Evolutionary conservation across 768 basidiomycete genomes (phyloP), one percentile per base, ranked within the genome.

Genomic region (Mycena haematopus): DNA sequence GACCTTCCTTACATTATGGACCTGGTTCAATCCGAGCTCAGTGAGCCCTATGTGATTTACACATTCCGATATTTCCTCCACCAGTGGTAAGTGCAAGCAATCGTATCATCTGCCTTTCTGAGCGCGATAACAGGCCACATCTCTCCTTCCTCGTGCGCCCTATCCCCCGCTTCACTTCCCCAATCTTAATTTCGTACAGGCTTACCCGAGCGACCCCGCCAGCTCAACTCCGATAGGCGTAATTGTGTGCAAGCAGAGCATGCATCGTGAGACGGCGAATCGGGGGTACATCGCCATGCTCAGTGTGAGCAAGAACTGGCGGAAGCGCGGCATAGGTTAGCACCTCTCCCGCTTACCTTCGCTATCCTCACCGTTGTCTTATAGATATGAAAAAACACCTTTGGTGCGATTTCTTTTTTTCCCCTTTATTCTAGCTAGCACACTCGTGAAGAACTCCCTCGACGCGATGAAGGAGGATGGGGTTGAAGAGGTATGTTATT

Each of bases 281-380:
- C 78, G 97, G 72, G 97, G 97, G 15, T 99, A 99, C 74, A 96
- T 99, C 61, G 97, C 96, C 38, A 99, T 99, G 97, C 85, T 99
- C 58, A 94, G 93, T 71, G 95, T 98, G 29, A 83, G 85, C 75
- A 89, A 88, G 75, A 76, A 80, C 40, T 97, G 88, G 85, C 82
- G 96, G 38, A 91, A 96, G 75, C 87, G 89, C 56, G 96, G 97
- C 35, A 94, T 99, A 73, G 94, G 95, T 95, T 74, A 73, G 91
- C 84, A 59, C 65, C 62, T 64, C 56, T 68, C 71, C 65, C 69
- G 74, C 40, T 69, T 65, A 73, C 75, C 75, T 71, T 71, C 74
- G 63, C 74, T 71, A 67, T 75, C 78, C 80, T 81, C 76, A 79
- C 77, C 68, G 62, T 67, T 72, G 71, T 79, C 79, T 80, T 79